Evolutionary conservation across 2,329 filamentous ascomycete genomes (phyloP), one percentile per base, ranked within the genome.

Genomic region (Penicillium sp.): DNA sequence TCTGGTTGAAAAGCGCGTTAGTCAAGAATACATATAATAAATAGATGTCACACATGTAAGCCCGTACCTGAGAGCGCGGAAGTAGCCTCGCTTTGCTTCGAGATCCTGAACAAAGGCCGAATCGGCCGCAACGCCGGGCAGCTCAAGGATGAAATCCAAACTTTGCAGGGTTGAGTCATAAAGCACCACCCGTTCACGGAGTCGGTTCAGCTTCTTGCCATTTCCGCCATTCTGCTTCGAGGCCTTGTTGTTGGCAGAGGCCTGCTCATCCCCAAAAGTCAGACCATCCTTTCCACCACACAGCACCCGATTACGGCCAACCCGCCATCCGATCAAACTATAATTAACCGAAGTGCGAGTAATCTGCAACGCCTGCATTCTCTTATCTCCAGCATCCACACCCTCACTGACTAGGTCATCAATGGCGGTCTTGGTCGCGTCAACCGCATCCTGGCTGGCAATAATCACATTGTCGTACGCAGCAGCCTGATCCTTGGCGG

Each of bases 331-430:
- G 55, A 99, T 89, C 75, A 97, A 86, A 63, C 91, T 90, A 73
- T 96, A 98, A 74, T 95, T 96, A 55, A 98, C 91, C 1, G 93
- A 92, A 0, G 96, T 96, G 59, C 90, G 89, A 3, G 93, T 96
- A 57, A 99, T 89, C 64, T 96, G 93, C 46, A 99, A 79, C 66
- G 92, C 88, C 76, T 99, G 95, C 87, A 99, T 92, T 56, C 91
- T 86, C 35, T 86, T 78, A 69, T 99, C 93, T 55, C 91, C 87
- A 71, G 91, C 90, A 22, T 90, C 84, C 14, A 96, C 85, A 1
- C 91, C 90, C 72, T 99, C 95, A 58, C 84, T 87, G 50, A 86
- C 85, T 56, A 97, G 80, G 73, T 98, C 95, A 63, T 98, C 93
- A 58, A 97, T 96, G 11, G 92, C 92, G 66, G 90, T 87, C 75